A percentile compares a stretch with the other conserved stretches of the same genome.
Evolutionary conservation across 2,329 filamentous ascomycete species (phyloP).

Genomic region (Cryphonectria japonica): DNA sequence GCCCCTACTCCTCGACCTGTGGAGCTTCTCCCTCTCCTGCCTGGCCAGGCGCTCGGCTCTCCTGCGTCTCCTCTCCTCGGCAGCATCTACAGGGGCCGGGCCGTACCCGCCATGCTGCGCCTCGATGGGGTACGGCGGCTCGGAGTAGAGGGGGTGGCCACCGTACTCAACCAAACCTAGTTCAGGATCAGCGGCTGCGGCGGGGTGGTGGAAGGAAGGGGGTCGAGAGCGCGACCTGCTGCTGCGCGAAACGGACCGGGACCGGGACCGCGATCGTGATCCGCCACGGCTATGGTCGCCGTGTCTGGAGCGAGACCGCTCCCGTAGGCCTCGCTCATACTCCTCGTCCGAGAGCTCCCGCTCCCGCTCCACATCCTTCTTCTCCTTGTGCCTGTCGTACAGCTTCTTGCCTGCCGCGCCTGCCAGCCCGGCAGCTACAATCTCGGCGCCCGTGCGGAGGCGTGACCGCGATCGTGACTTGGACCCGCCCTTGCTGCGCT

Average conservation of each 20-base stretch:
- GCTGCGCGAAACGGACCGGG: conserved; percentile 46
- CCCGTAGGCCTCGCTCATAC: conserved; percentile 42
- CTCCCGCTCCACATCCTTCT: conserved; percentile 54
- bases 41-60: conserved; percentile 38
- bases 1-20: conserved; percentile 37
- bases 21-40: conserved; percentile 35
- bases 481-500: conserved; percentile 38
- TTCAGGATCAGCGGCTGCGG: conserved; percentile 61
- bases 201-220: conserved; percentile 33
- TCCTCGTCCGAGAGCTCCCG: conserved; percentile 37
- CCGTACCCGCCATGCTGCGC: conserved; percentile 28
- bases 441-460: conserved; percentile 60
- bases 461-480: conserved; percentile 51
- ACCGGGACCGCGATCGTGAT: conserved; percentile 28
- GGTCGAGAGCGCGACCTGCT: conserved; percentile 50
- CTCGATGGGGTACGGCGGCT: conserved; percentile 39
- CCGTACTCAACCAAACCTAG: conserved; percentile 73
- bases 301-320: conserved; percentile 36
- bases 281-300: conserved; percentile 22
- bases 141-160: conserved; percentile 55
- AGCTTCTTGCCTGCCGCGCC: conserved; percentile 64
- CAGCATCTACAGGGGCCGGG: conserved; percentile 46
- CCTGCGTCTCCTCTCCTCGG: conserved; percentile 41
- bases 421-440: conserved; percentile 62
- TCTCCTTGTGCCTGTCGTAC: conserved; percentile 64